These are phyloP conservation scores for Starmerella tilneyi DNA, from an alignment of 805 yeast species.

Conservation along the genomic window DNA sequence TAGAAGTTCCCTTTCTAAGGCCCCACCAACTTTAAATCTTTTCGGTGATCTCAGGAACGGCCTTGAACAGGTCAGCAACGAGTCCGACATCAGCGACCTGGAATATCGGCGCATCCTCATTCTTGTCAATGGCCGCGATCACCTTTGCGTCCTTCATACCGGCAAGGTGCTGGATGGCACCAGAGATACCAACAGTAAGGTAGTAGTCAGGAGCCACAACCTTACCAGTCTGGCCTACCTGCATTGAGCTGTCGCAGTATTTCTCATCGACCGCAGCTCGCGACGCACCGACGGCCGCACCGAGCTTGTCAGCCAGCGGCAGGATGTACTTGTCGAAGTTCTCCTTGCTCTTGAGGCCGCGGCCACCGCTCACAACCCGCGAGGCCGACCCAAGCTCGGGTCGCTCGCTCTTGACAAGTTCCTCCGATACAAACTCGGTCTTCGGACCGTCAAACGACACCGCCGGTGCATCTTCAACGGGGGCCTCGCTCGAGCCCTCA, in stretches of 20 bases:
- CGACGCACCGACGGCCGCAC: conserved; percentile 95
- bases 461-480: conserved; percentile 34
- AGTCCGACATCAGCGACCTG: conserved; percentile 82
- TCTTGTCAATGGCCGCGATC: conserved; percentile 90
- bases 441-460: conserved; percentile 32
- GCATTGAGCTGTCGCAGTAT: conserved; percentile 88
- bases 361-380: conserved; percentile 81
- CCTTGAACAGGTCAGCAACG: conserved; percentile 77
- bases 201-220: conserved; percentile 94
- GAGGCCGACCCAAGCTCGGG: conserved; percentile 85
- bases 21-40: conserved; percentile 33
- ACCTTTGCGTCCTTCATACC: conserved; percentile 96
- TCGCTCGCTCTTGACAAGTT: conserved; percentile 65
- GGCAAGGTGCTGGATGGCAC: conserved; percentile 96
- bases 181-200: conserved; percentile 87
- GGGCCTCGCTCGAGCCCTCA: conserved; percentile 33
- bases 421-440: conserved; percentile 63
- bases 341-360: conserved; percentile 85
- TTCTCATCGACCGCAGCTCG: conserved; percentile 98
- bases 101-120: conserved; percentile 88
- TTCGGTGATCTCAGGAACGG: conserved; percentile 80
- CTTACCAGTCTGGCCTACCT: conserved; percentile 97
- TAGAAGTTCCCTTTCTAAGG: neutral
- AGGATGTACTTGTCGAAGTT: conserved; percentile 64
- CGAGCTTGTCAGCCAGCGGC: conserved; percentile 74